phyloP scores from a whole-genome alignment of 495 filamentous ascomycete species.

The Podospora tetraspora region DNA sequence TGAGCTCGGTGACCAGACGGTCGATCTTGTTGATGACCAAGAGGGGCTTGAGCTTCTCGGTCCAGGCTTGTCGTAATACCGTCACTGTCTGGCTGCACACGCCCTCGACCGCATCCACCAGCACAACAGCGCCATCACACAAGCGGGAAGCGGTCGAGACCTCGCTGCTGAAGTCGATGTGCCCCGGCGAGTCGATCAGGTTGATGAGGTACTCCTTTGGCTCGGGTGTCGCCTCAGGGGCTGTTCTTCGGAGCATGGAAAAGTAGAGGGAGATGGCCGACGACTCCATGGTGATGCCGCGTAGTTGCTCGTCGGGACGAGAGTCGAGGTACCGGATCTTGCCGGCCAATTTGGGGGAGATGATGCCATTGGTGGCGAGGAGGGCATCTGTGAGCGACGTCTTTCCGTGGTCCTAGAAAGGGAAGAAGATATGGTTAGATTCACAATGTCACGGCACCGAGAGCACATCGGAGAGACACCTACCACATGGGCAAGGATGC shows the following conservation, averaged over 20 bases:
- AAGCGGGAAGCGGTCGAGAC: constrained; percentile 92
- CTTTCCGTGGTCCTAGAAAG: constrained; percentile 83
- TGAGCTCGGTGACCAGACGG: constrained; percentile 83
- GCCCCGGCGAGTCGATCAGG: constrained; percentile 94
- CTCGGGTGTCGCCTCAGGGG: constrained; percentile 61
- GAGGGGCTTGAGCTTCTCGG: constrained; percentile 89
- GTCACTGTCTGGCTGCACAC: constrained; percentile 98
- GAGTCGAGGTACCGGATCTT: constrained; percentile 98
- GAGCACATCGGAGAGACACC: not conserved
- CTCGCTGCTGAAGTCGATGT: constrained; percentile 98
- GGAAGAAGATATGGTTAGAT: constrained; percentile 4
- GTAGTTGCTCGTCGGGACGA: constrained; percentile 90
- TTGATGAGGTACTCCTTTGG: constrained; percentile 93
- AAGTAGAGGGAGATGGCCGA: constrained; percentile 97
- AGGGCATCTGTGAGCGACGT: constrained; percentile 95
- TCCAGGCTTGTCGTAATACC: constrained; percentile 91
- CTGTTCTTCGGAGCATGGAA: constrained; percentile 67
- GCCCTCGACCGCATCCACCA: constrained; percentile 97
- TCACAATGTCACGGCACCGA: not conserved
- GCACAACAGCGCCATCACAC: constrained; percentile 88
- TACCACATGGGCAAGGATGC: constrained; percentile 87
- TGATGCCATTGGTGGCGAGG: constrained; percentile 98
- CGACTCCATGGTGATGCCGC: constrained; percentile 99
- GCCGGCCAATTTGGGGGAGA: constrained; percentile 92
- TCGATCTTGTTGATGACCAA: constrained; percentile 99